Base-by-base conservation (phyloP, 805 yeast species). In the Saturnispora gosingensis region DNA sequence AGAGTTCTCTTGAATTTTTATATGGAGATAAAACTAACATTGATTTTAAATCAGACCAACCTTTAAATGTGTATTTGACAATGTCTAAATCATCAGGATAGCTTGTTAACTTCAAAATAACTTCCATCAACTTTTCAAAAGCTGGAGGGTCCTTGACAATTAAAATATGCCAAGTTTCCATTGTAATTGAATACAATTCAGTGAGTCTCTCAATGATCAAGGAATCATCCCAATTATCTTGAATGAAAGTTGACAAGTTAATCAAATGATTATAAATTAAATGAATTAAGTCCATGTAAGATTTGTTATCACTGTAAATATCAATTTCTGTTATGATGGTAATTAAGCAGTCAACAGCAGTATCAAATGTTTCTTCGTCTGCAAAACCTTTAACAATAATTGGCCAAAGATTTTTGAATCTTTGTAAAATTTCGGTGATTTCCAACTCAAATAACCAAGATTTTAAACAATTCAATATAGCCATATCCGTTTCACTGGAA, bases 381-480 rank as follows among this genome's bases (percentile, higher is more conserved):
- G 68, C 54, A 38, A 84, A 67, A 1, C 87, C 80, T 47, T 74
- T 75, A 65, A 90, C 86, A 28, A 90, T 77, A 54, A 89, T 69
- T 7, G 77, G 71, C 24, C 89, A 79, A 42, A 93, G 69, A 22
- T 27, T 43, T 1, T 93, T 78, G 18, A 80, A 72, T 46, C 80
- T 73, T 9, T 77, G 68, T 43, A 91, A 67, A n/a, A 93, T 70
- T 46, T 80, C 75, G 49, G 79, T 82, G 27, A 91, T 74, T 3
- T 91, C 86, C 46, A 88, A 80, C 65, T 95, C 99, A 55, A 76
- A 77, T 54, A 93, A 82, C 99, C 99, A 93, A 20, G 95, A 85
- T 58, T 83, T 82, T 52, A 95, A 71, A 67, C 96, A 85, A 55
- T 81, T 83, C 52, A 91, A 73, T 5, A 88, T 73, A 48, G 78